Conservation (phyloP, 805 yeast genomes). For the Kurtzmaniella cleridarum region DNA sequence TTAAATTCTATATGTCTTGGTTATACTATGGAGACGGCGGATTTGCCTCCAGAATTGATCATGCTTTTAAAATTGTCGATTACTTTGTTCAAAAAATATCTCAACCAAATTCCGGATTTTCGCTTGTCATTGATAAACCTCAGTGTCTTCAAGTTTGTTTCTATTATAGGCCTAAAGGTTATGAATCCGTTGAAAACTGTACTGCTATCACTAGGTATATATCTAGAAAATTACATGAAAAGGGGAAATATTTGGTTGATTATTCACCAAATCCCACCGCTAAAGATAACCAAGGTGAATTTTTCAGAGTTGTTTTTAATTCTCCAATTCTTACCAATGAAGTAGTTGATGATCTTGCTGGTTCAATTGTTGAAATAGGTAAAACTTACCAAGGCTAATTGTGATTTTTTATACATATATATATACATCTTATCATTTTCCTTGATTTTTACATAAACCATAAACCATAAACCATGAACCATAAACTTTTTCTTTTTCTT, state of each 20-base stretch:
- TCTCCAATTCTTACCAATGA: slow-evolving; percentile 48
- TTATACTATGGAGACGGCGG: slow-evolving; percentile 71
- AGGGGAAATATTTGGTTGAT: slow-evolving; percentile 70
- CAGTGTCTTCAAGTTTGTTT: slow-evolving; percentile 84
- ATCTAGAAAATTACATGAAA: slow-evolving; percentile 51
- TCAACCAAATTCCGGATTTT: slow-evolving; percentile 37
- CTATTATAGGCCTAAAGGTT: slow-evolving; percentile 50
- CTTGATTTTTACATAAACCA: too few species aligned
- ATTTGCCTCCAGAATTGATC: slow-evolving; percentile 60
- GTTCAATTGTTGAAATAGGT: slow-evolving; percentile 23
- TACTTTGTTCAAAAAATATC: slow-evolving; percentile 49
- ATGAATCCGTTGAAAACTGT: slow-evolving; percentile 27
- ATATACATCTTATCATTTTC: too few species aligned
- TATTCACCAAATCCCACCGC: slow-evolving; percentile 63
- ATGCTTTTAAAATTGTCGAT: slow-evolving; percentile 61
- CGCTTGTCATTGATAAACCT: slow-evolving; percentile 45
- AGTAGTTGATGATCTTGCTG: slow-evolving; percentile 32
- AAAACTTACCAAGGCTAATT: slow-evolving; percentile 5
- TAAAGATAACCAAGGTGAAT: slow-evolving; percentile 57
- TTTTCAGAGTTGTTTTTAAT: slow-evolving; percentile 79
- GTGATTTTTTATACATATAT: too few species aligned
- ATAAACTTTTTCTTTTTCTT: too few species aligned
- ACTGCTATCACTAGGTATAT: slow-evolving; percentile 58
- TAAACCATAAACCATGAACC: too few species aligned
- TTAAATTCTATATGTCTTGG: slow-evolving; percentile 79